phyloP scores from a whole-genome alignment of 495 filamentous ascomycete genomes.

The Podospora bellae-mahoneyi region DNA sequence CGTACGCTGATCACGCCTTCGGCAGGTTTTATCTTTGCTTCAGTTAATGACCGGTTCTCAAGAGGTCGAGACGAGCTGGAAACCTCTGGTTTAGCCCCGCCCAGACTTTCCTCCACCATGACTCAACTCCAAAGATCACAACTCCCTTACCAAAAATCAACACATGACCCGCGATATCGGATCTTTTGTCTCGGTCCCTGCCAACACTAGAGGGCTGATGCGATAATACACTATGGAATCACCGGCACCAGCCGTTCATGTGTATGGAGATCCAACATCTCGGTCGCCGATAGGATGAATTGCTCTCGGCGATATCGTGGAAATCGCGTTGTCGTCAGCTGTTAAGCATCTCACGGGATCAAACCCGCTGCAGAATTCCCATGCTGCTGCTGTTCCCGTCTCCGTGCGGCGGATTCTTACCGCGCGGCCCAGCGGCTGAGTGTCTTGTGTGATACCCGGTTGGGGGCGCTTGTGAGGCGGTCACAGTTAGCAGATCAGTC shows the following conservation, averaged over 20 bases:
- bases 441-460: not conserved
- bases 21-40: not conserved
- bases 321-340: slow-evolving; percentile 6
- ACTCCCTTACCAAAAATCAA: not conserved
- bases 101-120: slow-evolving; percentile 17
- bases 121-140: slow-evolving; percentile 14
- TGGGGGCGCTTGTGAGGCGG: not conserved
- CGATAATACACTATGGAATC: not conserved
- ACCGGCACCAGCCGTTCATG: not conserved
- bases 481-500: not conserved
- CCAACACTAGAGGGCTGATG: not conserved
- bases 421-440: slow-evolving; percentile 10
- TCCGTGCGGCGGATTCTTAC: not conserved
- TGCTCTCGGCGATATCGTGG: not conserved
- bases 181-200: not conserved
- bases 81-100: not conserved
- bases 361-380: not conserved
- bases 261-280: not conserved
- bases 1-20: not conserved
- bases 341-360: slow-evolving; percentile 5
- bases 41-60: not conserved
- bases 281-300: not conserved
- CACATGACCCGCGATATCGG: slow-evolving; percentile 9
- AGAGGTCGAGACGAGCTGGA: not conserved
- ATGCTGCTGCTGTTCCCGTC: not conserved